Evolutionary conservation across 108 stramenopile species (phyloP).

Genomic region (Schizochytrium sp.): DNA sequence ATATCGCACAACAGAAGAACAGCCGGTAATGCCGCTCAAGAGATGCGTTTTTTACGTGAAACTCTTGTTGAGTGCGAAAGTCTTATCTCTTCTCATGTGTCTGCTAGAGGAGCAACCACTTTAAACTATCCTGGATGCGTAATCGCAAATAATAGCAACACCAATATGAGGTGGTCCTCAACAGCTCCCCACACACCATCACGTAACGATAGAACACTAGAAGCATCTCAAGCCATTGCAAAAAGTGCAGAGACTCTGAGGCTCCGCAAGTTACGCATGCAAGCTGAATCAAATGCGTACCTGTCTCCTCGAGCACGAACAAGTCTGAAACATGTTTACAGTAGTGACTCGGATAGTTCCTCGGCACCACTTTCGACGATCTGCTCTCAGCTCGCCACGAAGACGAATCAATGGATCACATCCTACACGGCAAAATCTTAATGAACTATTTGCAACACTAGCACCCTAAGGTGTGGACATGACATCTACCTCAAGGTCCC

Average conservation of each 20-base stretch:
- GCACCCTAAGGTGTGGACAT: neutral
- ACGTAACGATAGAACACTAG: neutral
- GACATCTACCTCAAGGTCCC: conserved; percentile 13
- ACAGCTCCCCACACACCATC: neutral
- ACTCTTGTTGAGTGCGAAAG: neutral
- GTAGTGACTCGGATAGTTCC: too few species aligned
- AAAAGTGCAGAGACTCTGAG: conserved; percentile 11
- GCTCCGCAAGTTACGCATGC: conserved; percentile 3
- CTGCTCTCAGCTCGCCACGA: too few species aligned
- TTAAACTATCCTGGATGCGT: too few species aligned
- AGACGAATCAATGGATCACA: too few species aligned
- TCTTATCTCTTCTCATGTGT: neutral
- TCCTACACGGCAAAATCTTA: neutral
- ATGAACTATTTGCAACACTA: neutral
- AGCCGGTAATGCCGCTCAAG: neutral
- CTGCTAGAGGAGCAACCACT: too few species aligned
- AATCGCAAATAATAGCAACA: neutral
- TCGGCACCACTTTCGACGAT: too few species aligned
- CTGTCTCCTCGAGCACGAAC: too few species aligned
- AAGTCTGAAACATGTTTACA: too few species aligned
- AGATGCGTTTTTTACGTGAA: neutral
- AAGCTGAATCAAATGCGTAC: too few species aligned
- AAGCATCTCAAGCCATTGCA: neutral
- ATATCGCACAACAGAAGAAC: neutral
- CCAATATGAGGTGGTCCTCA: neutral